Evolutionary conservation across 768 basidiomycete species (phyloP), one percentile per base, ranked within the genome.

Genomic region (Dacryopinax primogenitus): DNA sequence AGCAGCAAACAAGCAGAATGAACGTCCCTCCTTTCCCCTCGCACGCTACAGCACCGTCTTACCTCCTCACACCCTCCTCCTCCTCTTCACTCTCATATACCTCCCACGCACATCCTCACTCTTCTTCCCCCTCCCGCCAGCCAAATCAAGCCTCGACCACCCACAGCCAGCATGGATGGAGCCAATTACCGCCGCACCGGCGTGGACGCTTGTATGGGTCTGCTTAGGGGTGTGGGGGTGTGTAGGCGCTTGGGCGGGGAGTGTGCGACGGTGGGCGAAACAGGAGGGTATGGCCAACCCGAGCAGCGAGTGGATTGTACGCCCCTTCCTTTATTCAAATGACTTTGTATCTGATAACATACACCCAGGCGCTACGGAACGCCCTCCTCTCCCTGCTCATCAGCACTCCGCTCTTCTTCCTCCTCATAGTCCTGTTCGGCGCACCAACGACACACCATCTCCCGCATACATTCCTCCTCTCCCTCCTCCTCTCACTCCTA

Each of bases 131-230:
- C 39, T 73, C 75, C 33, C 65, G 1, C 47, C 45, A n/a, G 70
- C 62, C 7, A 65, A 63, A 65, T 68, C 68, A 13, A 70, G 66
- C 11, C 37, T 68, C 32, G 70, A 67, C 68, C 70, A 70, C 64
- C 88, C 88, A 12, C 88, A 90, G 70, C 83, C 84, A 66, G 80
- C 80, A 1, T 88, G 90, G 73, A 74, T 92, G 23, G 83, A 81
- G 39, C 78, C 82, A 1, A 72, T 92, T 67, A 91, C 90, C 0
- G 70, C 76, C 1, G 81, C 80, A 66, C 86, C 88, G 6, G 72
- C 78, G 3, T 71, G 74, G 36, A 89, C 88, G 0, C 73, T 88
- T 64, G 65, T 76, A 3, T 89, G 84, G 76, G 74, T 84, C 37
- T 80, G 80, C 62, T 67, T 75, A 0, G 90, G 88, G 0, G 78